These are phyloP conservation scores for Paramecium biaurelia DNA, from an alignment of 73 alveolate genomes.

Conservation along the genomic window DNA sequence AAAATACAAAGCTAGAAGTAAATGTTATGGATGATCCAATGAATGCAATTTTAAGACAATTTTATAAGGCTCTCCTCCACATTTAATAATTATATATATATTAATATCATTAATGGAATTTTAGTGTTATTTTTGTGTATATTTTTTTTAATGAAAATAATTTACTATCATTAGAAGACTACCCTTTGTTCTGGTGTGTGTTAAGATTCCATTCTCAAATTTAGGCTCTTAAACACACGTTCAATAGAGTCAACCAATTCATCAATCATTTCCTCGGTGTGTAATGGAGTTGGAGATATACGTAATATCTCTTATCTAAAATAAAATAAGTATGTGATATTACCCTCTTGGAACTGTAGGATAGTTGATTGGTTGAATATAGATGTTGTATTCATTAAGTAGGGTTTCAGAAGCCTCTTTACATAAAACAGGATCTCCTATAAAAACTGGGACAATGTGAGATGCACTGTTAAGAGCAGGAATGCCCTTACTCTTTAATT, in stretches of 20 bases:
- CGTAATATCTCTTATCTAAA: slow-evolving; percentile 61
- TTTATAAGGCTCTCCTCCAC: neutral
- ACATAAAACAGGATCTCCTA: slow-evolving; percentile 74
- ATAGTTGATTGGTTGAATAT: slow-evolving; percentile 82
- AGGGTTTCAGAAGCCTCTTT: slow-evolving; percentile 69
- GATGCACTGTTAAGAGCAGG: slow-evolving; percentile 75
- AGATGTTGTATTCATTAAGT: slow-evolving; percentile 67
- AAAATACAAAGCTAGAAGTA: neutral
- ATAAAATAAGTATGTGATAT: neutral
- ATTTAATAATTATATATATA: neutral
- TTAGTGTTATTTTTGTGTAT: neutral
- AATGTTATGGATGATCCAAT: neutral
- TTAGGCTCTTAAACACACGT: slow-evolving; percentile 41
- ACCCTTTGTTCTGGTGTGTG: neutral
- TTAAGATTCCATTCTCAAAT: neutral
- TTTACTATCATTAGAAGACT: slow-evolving; percentile 18
- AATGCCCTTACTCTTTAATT: slow-evolving; percentile 59
- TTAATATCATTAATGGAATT: neutral
- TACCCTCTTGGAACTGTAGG: slow-evolving; percentile 84
- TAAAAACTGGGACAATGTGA: slow-evolving; percentile 78
- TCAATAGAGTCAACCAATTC: slow-evolving; percentile 51
- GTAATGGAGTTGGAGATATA: slow-evolving; percentile 70
- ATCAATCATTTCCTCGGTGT: slow-evolving; percentile 62
- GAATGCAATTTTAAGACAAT: neutral
- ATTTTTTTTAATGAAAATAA: neutral